A percentile compares a stretch with the other conserved stretches of the same genome.
Evolutionary conservation across 2,329 filamentous ascomycete genomes (phyloP).

Genomic region (Colletotrichum sidae): DNA sequence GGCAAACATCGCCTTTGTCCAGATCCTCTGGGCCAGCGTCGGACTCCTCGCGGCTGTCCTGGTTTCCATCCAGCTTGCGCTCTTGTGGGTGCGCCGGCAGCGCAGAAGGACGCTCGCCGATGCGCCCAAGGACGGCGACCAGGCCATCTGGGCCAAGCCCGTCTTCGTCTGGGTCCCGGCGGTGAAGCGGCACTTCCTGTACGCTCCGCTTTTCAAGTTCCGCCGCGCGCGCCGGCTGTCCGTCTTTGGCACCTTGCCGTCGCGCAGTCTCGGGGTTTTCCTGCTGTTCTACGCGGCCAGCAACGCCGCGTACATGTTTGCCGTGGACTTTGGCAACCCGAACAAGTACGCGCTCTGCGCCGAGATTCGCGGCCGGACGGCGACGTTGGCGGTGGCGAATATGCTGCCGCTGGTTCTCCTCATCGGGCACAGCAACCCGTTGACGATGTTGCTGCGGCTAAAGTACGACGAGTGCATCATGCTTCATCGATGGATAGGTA

Average conservation of each 20-base stretch:
- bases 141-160: neutral
- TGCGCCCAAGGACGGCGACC: neutral
- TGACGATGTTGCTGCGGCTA: slow-evolving; percentile 54
- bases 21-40: slow-evolving; percentile 16
- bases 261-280: slow-evolving; percentile 42
- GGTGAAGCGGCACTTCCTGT: neutral
- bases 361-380: slow-evolving; percentile 53
- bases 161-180: neutral
- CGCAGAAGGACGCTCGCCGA: neutral
- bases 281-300: slow-evolving; percentile 43
- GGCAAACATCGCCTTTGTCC: slow-evolving; percentile 7
- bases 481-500: slow-evolving; percentile 11
- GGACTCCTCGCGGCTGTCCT: slow-evolving; percentile 3
- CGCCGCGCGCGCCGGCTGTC: neutral
- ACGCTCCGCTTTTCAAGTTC: neutral
- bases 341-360: slow-evolving; percentile 35
- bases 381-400: slow-evolving; percentile 54
- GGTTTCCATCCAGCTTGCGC: neutral
- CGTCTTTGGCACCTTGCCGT: neutral
- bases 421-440: slow-evolving; percentile 55
- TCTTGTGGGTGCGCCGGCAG: neutral
- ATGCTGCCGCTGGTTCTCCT: slow-evolving; percentile 55
- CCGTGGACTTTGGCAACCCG: slow-evolving; percentile 41
- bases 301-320: slow-evolving; percentile 44
- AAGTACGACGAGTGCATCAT: slow-evolving; percentile 56